Evolutionary conservation across 352 stramenopile genomes (phyloP), one percentile per base, ranked within the genome.

Genomic region (Bremia lactucae): DNA sequence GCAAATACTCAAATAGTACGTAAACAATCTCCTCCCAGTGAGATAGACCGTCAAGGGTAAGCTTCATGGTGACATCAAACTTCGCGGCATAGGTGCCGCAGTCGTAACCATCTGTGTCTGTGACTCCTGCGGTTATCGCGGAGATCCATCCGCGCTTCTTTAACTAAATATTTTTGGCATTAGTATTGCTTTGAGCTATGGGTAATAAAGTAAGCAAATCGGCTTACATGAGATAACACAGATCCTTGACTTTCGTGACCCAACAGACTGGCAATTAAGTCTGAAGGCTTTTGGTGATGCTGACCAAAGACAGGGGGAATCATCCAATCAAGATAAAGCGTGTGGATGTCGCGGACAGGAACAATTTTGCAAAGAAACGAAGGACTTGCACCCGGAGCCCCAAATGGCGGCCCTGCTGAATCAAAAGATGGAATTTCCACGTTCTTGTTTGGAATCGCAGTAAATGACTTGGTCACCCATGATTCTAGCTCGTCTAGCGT

Each of bases 241-340:
- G 76, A 90, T 11, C 81, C 81, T 66, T 87, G 70, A 33, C 74
- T 83, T 59, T 94, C 81, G 44, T 94, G 72, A 2, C 81, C 81
- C 4, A 91, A 48, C 2, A 94, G 70, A 45, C 68, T 80, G 31
- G 74, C 76, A 15, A 94, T 63, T 28, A 89, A 90, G 36, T 89
- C 75, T 14, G 75, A 63, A 1, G 81, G 81, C 16, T 90, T 90
- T 23, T 87, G 68, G 18, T 71, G 65, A 56, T 91, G 68, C 8
- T 64, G 43, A 4, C 79, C 77, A 48, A 86, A 61, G 22, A 87
- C 56, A 0, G 78, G 56, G 9, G 81, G 73, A 21, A 94, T 62
- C 69, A 85, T 84, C 77, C 77, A 92, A 36, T 73, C 59, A 15
- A 89, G 55, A 38, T 83, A 63, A 8, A 92, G 59, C 10, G 63